Evolutionary conservation across 169 alveolate genomes (phyloP).

Genomic region (Plasmodium fragile): DNA sequence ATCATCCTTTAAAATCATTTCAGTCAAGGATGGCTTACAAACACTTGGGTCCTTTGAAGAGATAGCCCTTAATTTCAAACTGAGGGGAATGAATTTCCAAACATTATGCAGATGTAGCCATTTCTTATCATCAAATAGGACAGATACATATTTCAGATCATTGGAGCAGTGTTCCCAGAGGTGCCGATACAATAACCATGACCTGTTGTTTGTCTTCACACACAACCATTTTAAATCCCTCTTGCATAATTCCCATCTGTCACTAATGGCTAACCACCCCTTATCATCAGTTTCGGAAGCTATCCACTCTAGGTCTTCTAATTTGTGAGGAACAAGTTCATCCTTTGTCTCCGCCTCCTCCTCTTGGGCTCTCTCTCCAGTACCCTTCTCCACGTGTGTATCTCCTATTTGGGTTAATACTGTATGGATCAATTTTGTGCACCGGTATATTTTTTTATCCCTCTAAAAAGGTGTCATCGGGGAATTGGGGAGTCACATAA

Average conservation of each 20-base stretch:
- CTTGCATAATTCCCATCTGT: constrained; percentile 70
- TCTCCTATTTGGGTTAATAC: constrained; percentile 24
- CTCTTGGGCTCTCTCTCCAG: neutral
- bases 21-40: constrained; percentile 59
- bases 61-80: constrained; percentile 65
- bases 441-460: constrained; percentile 61
- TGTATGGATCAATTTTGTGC: constrained; percentile 50
- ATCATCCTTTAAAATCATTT: constrained; percentile 33
- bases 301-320: constrained; percentile 71
- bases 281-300: constrained; percentile 72
- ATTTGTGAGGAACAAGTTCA: constrained; percentile 35
- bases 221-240: constrained; percentile 72
- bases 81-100: constrained; percentile 56
- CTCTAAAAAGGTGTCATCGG: constrained; percentile 31
- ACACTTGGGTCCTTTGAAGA: constrained; percentile 28
- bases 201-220: constrained; percentile 59
- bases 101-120: constrained; percentile 62
- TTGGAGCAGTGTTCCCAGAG: constrained; percentile 70
- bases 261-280: constrained; percentile 68
- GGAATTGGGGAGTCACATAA: neutral
- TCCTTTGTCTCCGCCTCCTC: neutral
- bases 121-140: constrained; percentile 54
- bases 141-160: constrained; percentile 65
- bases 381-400: constrained; percentile 10
- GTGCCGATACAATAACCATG: constrained; percentile 60